These are phyloP conservation scores for Cucurbita pepo DNA, from an alignment of 306 rosid species.

Conservation along the genomic window DNA sequence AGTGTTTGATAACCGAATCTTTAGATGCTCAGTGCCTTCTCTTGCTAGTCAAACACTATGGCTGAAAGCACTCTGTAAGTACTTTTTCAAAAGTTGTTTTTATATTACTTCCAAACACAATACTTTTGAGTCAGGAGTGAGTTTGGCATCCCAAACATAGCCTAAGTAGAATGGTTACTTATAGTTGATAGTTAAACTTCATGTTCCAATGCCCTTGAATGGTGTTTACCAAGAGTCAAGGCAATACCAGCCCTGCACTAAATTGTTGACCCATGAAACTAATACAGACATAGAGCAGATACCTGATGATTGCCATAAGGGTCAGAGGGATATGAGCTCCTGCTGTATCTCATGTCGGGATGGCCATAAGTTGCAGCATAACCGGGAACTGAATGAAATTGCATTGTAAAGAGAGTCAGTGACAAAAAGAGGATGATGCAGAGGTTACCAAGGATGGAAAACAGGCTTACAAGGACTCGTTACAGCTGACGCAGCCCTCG, in stretches of 20 bases:
- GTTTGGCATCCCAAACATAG: background rate
- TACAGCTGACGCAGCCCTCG: slow-evolving; percentile 41
- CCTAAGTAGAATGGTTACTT: background rate
- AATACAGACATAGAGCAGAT: background rate
- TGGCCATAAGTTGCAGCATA: slow-evolving; percentile 32
- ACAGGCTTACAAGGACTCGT: slow-evolving; percentile 46
- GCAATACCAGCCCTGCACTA: background rate
- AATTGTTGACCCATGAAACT: background rate
- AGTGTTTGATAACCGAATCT: background rate
- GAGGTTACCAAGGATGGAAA: background rate
- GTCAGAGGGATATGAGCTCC: slow-evolving; percentile 30
- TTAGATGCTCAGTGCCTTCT: background rate
- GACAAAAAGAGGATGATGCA: background rate
- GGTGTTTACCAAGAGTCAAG: background rate
- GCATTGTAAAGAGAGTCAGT: background rate
- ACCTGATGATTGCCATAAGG: slow-evolving; percentile 49
- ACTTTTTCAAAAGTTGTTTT: background rate
- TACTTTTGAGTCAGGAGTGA: background rate
- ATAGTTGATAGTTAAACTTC: background rate
- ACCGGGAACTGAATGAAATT: slow-evolving; percentile 30
- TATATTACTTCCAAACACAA: background rate
- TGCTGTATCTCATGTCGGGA: slow-evolving; percentile 38
- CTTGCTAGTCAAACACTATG: background rate
- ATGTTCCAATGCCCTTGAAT: background rate
- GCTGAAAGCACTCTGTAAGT: background rate